These are phyloP conservation scores for Orbilia brochopaga DNA, from an alignment of 2,329 filamentous ascomycete species.

Conservation along the genomic window DNA sequence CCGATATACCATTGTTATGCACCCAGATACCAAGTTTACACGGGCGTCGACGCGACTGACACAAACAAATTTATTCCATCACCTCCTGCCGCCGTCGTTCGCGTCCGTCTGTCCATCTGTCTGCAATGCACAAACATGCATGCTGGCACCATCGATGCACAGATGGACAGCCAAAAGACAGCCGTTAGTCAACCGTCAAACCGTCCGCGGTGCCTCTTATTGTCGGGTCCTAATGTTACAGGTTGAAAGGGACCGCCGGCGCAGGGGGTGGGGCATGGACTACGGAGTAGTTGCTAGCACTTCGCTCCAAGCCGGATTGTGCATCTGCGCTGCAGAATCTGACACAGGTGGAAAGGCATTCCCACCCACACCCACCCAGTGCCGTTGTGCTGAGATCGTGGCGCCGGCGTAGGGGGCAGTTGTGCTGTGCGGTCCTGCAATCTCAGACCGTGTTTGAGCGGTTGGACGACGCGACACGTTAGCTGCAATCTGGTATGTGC, in stretches of 20 bases:
- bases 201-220: neutral
- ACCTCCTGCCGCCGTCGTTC: too few relatives aligned
- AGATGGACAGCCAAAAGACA: constrained; percentile 1
- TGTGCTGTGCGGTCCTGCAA: constrained; percentile 36
- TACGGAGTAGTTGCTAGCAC: neutral
- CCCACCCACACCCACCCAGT: constrained; percentile 21
- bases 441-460: constrained; percentile 14
- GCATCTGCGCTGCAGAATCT: constrained; percentile 45
- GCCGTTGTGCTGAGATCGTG: constrained; percentile 27
- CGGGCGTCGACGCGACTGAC: constrained; percentile 22
- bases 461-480: neutral
- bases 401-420: constrained; percentile 31
- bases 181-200: constrained; percentile 13
- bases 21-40: neutral
- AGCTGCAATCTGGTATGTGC: too few relatives aligned
- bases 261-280: constrained; percentile 37
- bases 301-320: constrained; percentile 39
- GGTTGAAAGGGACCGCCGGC: constrained; percentile 37
- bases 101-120: too few relatives aligned
- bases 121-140: neutral
- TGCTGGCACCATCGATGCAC: too few relatives aligned
- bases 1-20: neutral
- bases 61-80: constrained; percentile 13
- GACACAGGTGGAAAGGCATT: too few relatives aligned
- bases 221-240: constrained; percentile 32